Evolutionary conservation across 1,284 basidiomycete species (phyloP).

Genomic region (Tilletia indica): DNA sequence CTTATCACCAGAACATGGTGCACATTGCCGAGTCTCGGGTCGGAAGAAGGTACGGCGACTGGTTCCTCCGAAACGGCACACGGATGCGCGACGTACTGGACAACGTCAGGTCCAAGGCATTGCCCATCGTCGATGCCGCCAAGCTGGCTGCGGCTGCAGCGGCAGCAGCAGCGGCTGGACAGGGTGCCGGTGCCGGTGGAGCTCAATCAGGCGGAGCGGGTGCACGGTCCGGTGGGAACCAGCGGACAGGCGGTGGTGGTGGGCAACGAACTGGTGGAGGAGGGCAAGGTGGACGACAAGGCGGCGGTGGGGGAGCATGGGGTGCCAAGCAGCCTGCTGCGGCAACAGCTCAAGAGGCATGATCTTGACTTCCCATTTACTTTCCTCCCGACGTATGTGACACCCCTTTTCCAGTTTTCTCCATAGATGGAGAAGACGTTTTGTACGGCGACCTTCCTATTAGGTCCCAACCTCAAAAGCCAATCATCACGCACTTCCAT

Average conservation of each 20-base stretch:
- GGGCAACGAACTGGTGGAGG: neutral
- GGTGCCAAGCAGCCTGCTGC: conserved; percentile 10
- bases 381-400: too few relatives aligned
- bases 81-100: conserved; percentile 45
- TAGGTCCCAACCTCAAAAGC: too few relatives aligned
- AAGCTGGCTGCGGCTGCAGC: conserved; percentile 15
- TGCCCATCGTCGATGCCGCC: conserved; percentile 34
- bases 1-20: conserved; percentile 73
- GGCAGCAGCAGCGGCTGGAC: conserved; percentile 13
- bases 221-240: neutral
- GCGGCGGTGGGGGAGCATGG: conserved; percentile 1
- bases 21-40: conserved; percentile 91
- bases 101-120: conserved; percentile 41
- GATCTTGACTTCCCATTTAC: neutral
- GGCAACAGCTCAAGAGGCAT: neutral
- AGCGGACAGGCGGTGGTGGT: neutral
- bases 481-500: too few relatives aligned
- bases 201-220: neutral
- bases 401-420: too few relatives aligned
- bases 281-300: neutral
- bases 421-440: too few relatives aligned
- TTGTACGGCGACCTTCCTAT: too few relatives aligned
- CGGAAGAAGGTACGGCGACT: conserved; percentile 86
- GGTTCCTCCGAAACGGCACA: conserved; percentile 75
- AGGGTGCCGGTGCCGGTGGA: neutral